Base-by-base conservation (phyloP, 345 rosid genomes). In the Erodium maritimum region DNA sequence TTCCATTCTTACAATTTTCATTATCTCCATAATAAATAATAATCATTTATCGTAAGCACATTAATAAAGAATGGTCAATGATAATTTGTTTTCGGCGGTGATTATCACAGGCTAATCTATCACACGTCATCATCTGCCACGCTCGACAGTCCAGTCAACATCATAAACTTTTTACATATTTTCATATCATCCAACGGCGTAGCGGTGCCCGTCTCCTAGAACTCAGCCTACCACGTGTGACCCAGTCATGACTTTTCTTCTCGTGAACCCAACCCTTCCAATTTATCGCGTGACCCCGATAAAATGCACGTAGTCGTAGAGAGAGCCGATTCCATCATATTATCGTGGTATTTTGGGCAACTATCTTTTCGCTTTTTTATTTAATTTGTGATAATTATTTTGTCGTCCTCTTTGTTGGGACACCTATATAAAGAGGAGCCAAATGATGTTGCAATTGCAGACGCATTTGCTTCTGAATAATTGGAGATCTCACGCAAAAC, bases 211-310 rank as follows among this genome's bases (percentile, higher is more conserved):
- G 7, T 10, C 50, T n/a, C 24, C 0, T 22, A 0, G 25, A 12
- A 4, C 16, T 37, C 17, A 19, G 55, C 73, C 75, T 56, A 54
- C 65, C 79, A 75, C 79, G 75, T 78, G 77, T 67, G 50, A 17
- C 52, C 60, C 51, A 3, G 34, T 29, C 34, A 29, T 8, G 34
- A 12, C 8, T 29, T 29, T 8, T 29, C 34, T 17, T 52, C 71
- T 24, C 61, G 65, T 73, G 77, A 66, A 20, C 34, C 34, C 34
- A 29, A 29, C 34, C 34, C n/a, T n/a, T n/a, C n/a, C n/a, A n/a
- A n/a, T n/a, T n/a, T n/a, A n/a, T n/a, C n/a, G n/a, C n/a, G n/a
- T n/a, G n/a, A n/a, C n/a, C 34, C 34, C 34, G 34, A 29, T 29
- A 29, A 29, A 3, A 3, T 29, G 8, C n/a, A n/a, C n/a, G n/a